Evolutionary conservation across 495 filamentous ascomycete species (phyloP), one percentile per base, ranked within the genome.

Genomic region (Cetradonia linearis): DNA sequence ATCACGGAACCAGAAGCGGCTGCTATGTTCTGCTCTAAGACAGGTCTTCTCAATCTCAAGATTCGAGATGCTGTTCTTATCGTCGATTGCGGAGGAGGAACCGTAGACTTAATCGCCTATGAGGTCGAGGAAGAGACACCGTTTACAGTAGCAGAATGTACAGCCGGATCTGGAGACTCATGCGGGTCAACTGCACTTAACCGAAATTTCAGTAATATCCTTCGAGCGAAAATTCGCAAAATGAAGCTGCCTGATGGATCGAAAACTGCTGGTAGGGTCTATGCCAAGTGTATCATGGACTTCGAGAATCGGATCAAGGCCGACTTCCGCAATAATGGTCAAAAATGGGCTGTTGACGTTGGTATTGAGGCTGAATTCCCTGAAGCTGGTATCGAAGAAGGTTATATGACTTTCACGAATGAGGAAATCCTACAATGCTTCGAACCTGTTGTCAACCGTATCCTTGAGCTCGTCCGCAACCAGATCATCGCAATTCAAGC

Each of bases 221-320:
- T 89, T 34, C 81, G 86, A n/a, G 83, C 86, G 14, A 88, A 88
- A 70, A 89, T 89, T 60, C 75, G 86, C 20, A 88, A 88, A 71
- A 89, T 89, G 86, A 87, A 89, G 70, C 74, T 89, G n/a, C 86
- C 86, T 0, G 85, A 88, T 69, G 86, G 85, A 18, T 88, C 85
- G 25, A 83, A 80, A 60, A 87, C 84, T 28, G 86, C 86, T 23
- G 85, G 86, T 34, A 86, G 84, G 70, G 86, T 89, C 16, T 89
- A 89, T 65, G 86, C 86, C 44, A 89, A 89, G 69, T 89, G 86
- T 73, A 89, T 89, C 63, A 88, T 88, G 85, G 86, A 89, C 70
- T 89, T 89, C 66, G 86, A 89, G 73, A 89, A 89, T 70, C 76
- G 86, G 49, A 87, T 89, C 73, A 89, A 89, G 70, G 86, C 86